Percentiles rank a stretch among this genome's conserved stretches.
phyloP scores from a whole-genome alignment of 768 basidiomycete species.

The Leccinellum albellum region DNA sequence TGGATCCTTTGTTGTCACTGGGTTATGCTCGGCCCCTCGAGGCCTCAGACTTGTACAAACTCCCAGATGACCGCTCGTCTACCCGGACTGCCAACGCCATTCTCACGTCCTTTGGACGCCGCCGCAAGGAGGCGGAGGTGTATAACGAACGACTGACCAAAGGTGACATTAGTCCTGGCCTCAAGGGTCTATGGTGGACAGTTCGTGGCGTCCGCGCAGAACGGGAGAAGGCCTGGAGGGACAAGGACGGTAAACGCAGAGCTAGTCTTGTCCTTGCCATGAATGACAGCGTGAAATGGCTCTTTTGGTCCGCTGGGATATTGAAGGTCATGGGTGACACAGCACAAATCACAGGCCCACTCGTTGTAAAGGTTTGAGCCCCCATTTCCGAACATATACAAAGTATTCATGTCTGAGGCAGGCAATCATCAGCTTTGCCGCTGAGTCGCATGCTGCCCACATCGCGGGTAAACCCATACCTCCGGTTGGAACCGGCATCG shows the following conservation, averaged over 20 bases:
- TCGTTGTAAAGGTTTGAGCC: conserved; percentile 71
- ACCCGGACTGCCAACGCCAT: conserved; percentile 60
- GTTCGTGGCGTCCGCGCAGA: conserved; percentile 45
- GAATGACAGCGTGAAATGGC: conserved; percentile 75
- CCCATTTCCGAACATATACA: background rate
- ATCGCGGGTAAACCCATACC: conserved; percentile 36
- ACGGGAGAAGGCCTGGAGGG: conserved; percentile 63
- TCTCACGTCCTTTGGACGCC: conserved; percentile 56
- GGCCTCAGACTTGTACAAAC: conserved; percentile 75
- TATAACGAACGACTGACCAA: conserved; percentile 69
- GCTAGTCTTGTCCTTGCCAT: conserved; percentile 67
- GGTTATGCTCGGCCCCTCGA: conserved; percentile 82
- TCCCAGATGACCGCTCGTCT: conserved; percentile 60
- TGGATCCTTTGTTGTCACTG: conserved; percentile 63
- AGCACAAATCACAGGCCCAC: conserved; percentile 69
- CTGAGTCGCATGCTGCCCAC: conserved; percentile 54
- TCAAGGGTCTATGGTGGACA: conserved; percentile 56
- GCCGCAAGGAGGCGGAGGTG: conserved; percentile 51
- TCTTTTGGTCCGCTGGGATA: conserved; percentile 71
- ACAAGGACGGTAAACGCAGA: conserved; percentile 54
- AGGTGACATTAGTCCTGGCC: conserved; percentile 59
- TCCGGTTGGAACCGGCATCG: conserved; percentile 57
- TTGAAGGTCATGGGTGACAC: conserved; percentile 62
- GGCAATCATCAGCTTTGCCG: conserved; percentile 70
- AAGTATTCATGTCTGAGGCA: conserved; percentile 19